phyloP scores from a whole-genome alignment of 352 stramenopile species.

The Phytophthora nicotianae region DNA sequence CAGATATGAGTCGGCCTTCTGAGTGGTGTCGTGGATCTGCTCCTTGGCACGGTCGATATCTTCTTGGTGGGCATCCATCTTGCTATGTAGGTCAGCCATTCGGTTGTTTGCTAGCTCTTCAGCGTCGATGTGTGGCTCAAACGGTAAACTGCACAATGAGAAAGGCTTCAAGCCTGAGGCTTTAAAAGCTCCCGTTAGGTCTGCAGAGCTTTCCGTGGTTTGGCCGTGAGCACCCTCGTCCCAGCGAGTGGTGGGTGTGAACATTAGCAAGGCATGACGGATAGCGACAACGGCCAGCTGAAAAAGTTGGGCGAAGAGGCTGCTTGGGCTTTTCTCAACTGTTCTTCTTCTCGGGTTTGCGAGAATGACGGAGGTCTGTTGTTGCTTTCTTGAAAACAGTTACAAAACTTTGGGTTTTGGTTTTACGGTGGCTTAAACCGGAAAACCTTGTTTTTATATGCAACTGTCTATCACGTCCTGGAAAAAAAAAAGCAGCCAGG shows the following conservation, averaged over 20 bases:
- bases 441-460: no score
- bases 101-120: slow-evolving; percentile 8
- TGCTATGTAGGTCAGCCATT: slow-evolving; percentile 38
- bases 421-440: no score
- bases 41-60: slow-evolving; percentile 54
- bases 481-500: no score
- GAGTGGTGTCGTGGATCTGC: slow-evolving; percentile 54
- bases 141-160: slow-evolving; percentile 38
- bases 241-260: slow-evolving; percentile 29
- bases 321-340: slow-evolving; percentile 17
- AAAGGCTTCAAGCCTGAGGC: neutral
- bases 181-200: slow-evolving; percentile 11
- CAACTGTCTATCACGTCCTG: no score
- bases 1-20: slow-evolving; percentile 65
- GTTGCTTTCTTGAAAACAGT: no score
- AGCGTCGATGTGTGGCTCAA: slow-evolving; percentile 19
- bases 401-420: no score
- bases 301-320: slow-evolving; percentile 14
- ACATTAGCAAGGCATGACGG: slow-evolving; percentile 12
- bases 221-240: slow-evolving; percentile 27
- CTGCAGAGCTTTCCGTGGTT: slow-evolving; percentile 19
- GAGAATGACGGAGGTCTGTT: slow-evolving; percentile 2
- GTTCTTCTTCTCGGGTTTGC: neutral
- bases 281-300: slow-evolving; percentile 16
- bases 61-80: slow-evolving; percentile 45